These are phyloP conservation scores for Gryganskiella cystojenkinii DNA, from an alignment of 192 early-diverging fungal genomes.

Conservation along the genomic window DNA sequence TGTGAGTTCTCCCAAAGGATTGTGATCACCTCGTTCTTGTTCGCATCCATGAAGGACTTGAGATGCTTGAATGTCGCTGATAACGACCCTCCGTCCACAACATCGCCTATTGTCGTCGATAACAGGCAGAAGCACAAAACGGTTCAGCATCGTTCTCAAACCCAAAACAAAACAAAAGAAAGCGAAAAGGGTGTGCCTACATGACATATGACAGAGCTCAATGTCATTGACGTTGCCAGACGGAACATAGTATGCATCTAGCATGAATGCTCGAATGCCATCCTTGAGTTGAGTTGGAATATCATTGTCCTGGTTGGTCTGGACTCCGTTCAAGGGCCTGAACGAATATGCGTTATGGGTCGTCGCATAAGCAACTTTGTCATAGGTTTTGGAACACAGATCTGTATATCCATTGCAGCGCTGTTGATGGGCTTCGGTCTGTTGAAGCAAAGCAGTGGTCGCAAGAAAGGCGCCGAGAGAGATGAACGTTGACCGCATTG, in stretches of 20 bases:
- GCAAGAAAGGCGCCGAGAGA: too few relatives aligned
- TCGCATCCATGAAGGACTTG: conserved; percentile 47
- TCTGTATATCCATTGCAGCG: conserved; percentile 75
- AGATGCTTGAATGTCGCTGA: conserved; percentile 22
- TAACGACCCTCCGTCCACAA: conserved; percentile 33
- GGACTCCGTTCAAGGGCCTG: conserved; percentile 59
- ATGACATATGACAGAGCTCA: conserved; percentile 74
- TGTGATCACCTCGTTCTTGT: conserved; percentile 45
- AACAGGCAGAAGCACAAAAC: too few relatives aligned
- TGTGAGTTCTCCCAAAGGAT: conserved; percentile 38
- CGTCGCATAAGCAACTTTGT: conserved; percentile 71
- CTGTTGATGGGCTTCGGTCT: conserved; percentile 29
- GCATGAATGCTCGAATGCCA: conserved; percentile 79
- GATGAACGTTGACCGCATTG: too few relatives aligned
- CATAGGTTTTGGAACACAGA: conserved; percentile 72
- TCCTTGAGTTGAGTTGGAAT: conserved; percentile 74
- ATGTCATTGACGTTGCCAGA: conserved; percentile 44
- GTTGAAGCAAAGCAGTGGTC: too few relatives aligned
- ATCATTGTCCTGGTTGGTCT: conserved; percentile 74
- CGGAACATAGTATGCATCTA: conserved; percentile 62
- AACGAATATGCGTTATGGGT: conserved; percentile 81
- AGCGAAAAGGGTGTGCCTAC: conserved; percentile 18
- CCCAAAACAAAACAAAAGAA: neutral
- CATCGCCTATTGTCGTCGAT: too few relatives aligned
- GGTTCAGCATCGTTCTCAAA: too few relatives aligned